phyloP scores from a whole-genome alignment of 108 stramenopile species.

The Skeletonema potamos region DNA sequence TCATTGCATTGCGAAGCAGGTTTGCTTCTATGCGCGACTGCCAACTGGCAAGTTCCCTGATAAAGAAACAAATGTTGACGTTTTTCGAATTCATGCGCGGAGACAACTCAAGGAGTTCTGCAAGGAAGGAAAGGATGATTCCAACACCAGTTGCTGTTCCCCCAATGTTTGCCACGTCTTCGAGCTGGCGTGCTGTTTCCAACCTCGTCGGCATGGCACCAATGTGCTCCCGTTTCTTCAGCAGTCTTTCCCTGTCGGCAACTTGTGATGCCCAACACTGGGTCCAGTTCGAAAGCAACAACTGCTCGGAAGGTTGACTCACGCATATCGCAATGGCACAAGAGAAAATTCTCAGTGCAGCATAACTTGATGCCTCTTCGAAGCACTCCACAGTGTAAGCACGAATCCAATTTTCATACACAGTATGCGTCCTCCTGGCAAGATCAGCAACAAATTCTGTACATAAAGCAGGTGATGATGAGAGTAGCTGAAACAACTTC shows the following conservation, averaged over 20 bases:
- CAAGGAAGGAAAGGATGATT: slow-evolving; percentile 64
- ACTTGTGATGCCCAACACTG: slow-evolving; percentile 60
- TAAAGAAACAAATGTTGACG: slow-evolving; percentile 67
- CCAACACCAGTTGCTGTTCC: slow-evolving; percentile 60
- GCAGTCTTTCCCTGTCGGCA: slow-evolving; percentile 1
- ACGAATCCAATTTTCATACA: slow-evolving; percentile 78
- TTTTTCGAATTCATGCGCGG: slow-evolving; percentile 63
- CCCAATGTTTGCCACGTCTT: slow-evolving; percentile 42
- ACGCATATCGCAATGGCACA: slow-evolving; percentile 53
- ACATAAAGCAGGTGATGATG: slow-evolving; percentile 36
- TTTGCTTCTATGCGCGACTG: slow-evolving; percentile 36
- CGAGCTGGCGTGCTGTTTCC: slow-evolving; percentile 13
- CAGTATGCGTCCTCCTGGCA: slow-evolving; percentile 55
- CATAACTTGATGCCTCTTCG: slow-evolving; percentile 55
- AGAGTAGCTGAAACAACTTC: slow-evolving; percentile 56
- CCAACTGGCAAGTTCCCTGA: slow-evolving; percentile 64
- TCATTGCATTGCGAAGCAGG: slow-evolving; percentile 62
- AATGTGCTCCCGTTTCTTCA: slow-evolving; percentile 16
- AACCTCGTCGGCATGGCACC: slow-evolving; percentile 46
- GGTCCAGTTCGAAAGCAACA: slow-evolving; percentile 56
- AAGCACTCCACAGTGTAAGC: slow-evolving; percentile 81
- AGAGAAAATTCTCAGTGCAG: slow-evolving; percentile 68
- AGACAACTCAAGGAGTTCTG: slow-evolving; percentile 60
- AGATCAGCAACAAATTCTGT: slow-evolving; percentile 59
- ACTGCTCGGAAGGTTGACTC: slow-evolving; percentile 51